Evolutionary conservation across 495 filamentous ascomycete species (phyloP).

Genomic region (Evansstolkia leycettana): DNA sequence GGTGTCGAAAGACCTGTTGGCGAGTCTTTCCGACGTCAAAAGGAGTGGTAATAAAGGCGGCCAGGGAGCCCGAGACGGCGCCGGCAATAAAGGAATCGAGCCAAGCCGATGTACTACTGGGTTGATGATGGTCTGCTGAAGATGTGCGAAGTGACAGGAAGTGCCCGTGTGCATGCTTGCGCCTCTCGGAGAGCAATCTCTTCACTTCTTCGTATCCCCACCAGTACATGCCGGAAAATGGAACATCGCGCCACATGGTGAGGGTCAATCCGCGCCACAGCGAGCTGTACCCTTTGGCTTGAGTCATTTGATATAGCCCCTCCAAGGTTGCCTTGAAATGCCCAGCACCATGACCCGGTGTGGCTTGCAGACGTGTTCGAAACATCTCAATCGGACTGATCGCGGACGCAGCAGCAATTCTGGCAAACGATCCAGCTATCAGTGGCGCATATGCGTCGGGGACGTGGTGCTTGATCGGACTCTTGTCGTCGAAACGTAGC

Average conservation of each 20-base stretch:
- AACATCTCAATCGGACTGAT: conserved; percentile 95
- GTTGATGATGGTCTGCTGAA: conserved; percentile 1
- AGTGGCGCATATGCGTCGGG: conserved; percentile 63
- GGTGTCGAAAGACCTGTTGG: conserved; percentile 62
- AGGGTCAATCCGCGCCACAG: conserved; percentile 89
- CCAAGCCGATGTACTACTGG: conserved; percentile 54
- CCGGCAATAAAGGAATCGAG: conserved; percentile 83
- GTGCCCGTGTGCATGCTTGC: conserved; percentile 34
- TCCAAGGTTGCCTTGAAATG: conserved; percentile 63
- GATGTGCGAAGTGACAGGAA: conserved; percentile 10
- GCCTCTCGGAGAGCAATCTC: conserved; percentile 47
- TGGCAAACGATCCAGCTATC: conserved; percentile 63
- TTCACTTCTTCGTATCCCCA: conserved; percentile 86
- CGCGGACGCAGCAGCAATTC: conserved; percentile 65
- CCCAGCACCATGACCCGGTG: conserved; percentile 38
- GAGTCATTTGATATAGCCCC: conserved; percentile 69
- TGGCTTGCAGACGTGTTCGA: conserved; percentile 80
- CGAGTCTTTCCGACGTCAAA: conserved; percentile 97
- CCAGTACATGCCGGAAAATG: conserved; percentile 96
- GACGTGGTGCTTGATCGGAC: conserved; percentile 50
- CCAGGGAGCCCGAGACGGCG: conserved; percentile 66
- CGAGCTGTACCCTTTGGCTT: conserved; percentile 57
- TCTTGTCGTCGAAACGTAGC: conserved; percentile 57
- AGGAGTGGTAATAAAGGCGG: conserved; percentile 83
- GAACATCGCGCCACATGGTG: conserved; percentile 93